Base-by-base conservation (phyloP, 306 rosid genomes). In the Oemleria cerasiformis region DNA sequence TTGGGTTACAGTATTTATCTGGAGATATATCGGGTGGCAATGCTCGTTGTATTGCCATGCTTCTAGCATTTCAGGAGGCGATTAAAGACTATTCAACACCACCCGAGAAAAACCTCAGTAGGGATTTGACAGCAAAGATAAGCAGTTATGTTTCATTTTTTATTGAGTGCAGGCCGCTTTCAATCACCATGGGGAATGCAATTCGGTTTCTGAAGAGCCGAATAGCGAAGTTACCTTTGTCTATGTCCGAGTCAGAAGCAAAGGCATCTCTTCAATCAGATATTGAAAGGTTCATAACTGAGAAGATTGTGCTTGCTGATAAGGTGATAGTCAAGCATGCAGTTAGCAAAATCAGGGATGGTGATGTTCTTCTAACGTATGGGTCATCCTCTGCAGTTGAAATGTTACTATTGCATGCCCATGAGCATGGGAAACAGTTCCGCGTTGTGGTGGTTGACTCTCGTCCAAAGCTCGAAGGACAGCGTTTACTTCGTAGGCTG, bases 1-100 rank as follows among this genome's bases (percentile, higher is more conserved):
- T 85, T 79, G 98, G 98, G 73, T 78, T 86, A 73, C 87, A 77
- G 60, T 92, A 86, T 77, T 58, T 87, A 72, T 71, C 90, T 0
- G 95, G 98, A 68, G 91, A 88, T 76, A 81, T 87, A 83, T 82
- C 86, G 13, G 96, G 95, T 65, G 90, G 86, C 72, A 92, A 90
- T 84, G 92, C 92, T 79, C 96, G 96, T 50, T 92, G 98, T 74
- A 82, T 85, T 55, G 90, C 91, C 62, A 90, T 90, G 98, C 91
- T 92, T 43, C 87, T 82, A 77, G 96, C 96, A 53, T 84, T 92
- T 77, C 92, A 85, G 63, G 91, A 86, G 76, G 96, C 95, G 65
- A 81, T 92, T 59, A 71, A 74, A 74, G 96, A 92, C 86, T 86
- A 92, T 78, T 79, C 83, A 20, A 88, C 96, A 13, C 96, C 95